phyloP scores from a whole-genome alignment of 2,329 filamentous ascomycete genomes.

The Colletotrichum sp. region DNA sequence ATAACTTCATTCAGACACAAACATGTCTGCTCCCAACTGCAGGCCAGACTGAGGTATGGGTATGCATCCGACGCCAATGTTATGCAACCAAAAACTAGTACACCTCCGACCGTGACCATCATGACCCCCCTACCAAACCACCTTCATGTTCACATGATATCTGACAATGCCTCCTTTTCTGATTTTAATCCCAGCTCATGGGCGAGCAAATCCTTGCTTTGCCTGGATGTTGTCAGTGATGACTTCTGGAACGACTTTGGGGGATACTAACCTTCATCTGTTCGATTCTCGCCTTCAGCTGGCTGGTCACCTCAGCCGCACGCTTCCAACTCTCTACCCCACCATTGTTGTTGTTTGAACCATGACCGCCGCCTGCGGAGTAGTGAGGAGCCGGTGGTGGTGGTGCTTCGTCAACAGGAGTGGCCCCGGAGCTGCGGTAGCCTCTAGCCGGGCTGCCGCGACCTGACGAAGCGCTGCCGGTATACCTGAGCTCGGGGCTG shows the following conservation, averaged over 20 bases:
- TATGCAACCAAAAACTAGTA: slow-evolving; percentile 29
- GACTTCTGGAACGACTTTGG: not conserved
- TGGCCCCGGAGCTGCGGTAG: slow-evolving; percentile 43
- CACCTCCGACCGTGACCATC: slow-evolving; percentile 6
- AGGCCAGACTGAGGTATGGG: slow-evolving; percentile 26
- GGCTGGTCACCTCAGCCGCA: slow-evolving; percentile 96
- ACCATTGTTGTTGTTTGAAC: slow-evolving; percentile 50
- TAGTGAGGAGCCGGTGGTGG: not conserved
- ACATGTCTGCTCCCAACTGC: slow-evolving; percentile 34
- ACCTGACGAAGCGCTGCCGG: slow-evolving; percentile 57
- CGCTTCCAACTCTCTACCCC: slow-evolving; percentile 91
- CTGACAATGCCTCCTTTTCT: not conserved
- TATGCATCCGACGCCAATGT: slow-evolving; percentile 39
- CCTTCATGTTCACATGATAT: slow-evolving; percentile 13
- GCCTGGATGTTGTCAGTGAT: slow-evolving; percentile 36
- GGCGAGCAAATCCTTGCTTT: slow-evolving; percentile 51
- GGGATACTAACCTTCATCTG: slow-evolving; percentile 80
- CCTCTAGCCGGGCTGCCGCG: slow-evolving; percentile 64
- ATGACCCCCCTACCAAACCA: not conserved
- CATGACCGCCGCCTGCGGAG: slow-evolving; percentile 26
- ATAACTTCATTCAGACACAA: slow-evolving; percentile 30
- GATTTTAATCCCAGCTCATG: slow-evolving; percentile 18
- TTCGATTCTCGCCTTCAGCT: slow-evolving; percentile 95
- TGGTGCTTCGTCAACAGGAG: slow-evolving; percentile 18
- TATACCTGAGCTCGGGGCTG: slow-evolving; percentile 60